Evolutionary conservation across 176 grass and related monocot species (phyloP).

Genomic region (Musa itinerans): DNA sequence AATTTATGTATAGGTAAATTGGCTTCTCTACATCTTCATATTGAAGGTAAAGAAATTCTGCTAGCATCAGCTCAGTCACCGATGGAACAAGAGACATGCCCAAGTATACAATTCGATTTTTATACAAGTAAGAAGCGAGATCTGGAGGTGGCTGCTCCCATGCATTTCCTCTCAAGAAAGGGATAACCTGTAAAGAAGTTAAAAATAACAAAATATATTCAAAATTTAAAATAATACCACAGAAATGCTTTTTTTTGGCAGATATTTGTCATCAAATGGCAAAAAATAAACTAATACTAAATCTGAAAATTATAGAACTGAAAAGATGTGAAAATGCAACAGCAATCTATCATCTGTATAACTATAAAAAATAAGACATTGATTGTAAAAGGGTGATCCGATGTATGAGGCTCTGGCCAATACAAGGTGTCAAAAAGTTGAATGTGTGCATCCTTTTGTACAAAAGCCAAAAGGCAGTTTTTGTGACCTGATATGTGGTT

Average conservation of each 20-base stretch:
- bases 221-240: neutral
- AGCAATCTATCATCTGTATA: neutral
- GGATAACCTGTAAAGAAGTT: constrained; percentile 42
- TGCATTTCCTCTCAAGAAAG: constrained; percentile 61
- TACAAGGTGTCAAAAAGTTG: neutral
- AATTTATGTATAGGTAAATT: constrained; percentile 91
- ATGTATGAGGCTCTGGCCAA: neutral
- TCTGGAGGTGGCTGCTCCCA: constrained; percentile 53
- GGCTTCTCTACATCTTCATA: constrained; percentile 68
- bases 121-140: constrained; percentile 60
- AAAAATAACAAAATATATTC: too few species aligned
- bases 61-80: constrained; percentile 64
- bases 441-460: too few species aligned
- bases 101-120: constrained; percentile 89
- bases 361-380: neutral
- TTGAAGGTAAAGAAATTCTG: constrained; percentile 81
- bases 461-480: too few species aligned
- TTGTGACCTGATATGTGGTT: too few species aligned
- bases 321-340: neutral
- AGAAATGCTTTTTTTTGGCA: neutral
- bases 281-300: neutral
- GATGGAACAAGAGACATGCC: constrained; percentile 71
- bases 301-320: neutral
- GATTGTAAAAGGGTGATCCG: neutral
- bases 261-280: neutral